These are phyloP conservation scores for Suillus alpinus DNA, from an alignment of 768 basidiomycete genomes.

Conservation along the genomic window DNA sequence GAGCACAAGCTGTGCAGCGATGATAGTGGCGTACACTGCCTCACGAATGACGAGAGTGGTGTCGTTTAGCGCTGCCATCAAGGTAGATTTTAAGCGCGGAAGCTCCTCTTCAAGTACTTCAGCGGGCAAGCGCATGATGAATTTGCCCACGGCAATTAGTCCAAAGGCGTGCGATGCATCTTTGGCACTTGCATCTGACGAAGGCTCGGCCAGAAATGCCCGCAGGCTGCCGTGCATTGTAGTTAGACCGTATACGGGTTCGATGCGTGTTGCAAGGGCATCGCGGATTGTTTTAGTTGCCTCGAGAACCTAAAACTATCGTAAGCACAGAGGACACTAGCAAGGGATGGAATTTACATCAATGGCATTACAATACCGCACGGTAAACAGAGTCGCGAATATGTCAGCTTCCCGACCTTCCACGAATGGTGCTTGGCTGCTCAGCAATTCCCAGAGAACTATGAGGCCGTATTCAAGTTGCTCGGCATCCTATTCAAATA, in stretches of 20 bases:
- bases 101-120: conserved; percentile 88
- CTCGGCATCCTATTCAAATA: conserved; percentile 49
- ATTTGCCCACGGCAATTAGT: conserved; percentile 79
- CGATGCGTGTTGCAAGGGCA: conserved; percentile 64
- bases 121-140: conserved; percentile 73
- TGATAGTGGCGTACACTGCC: conserved; percentile 77
- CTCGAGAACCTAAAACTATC: conserved; percentile 63
- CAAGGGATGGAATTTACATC: conserved; percentile 47
- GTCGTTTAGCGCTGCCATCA: conserved; percentile 72
- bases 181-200: conserved; percentile 53
- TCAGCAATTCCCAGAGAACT: conserved; percentile 79
- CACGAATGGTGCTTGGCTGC: conserved; percentile 66
- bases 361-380: conserved; percentile 70
- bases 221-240: conserved; percentile 75
- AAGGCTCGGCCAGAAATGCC: conserved; percentile 55
- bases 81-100: conserved; percentile 67
- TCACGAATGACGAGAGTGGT: conserved; percentile 78
- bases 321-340: not conserved
- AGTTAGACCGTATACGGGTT: conserved; percentile 82
- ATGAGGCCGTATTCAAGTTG: conserved; percentile 77
- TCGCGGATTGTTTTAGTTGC: conserved; percentile 83
- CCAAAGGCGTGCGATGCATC: conserved; percentile 77
- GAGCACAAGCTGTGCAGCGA: conserved; percentile 79
- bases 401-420: conserved; percentile 81
- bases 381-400: conserved; percentile 64